phyloP scores from a whole-genome alignment of 108 stramenopile species.

The Pseudonitzschia multiseries region DNA sequence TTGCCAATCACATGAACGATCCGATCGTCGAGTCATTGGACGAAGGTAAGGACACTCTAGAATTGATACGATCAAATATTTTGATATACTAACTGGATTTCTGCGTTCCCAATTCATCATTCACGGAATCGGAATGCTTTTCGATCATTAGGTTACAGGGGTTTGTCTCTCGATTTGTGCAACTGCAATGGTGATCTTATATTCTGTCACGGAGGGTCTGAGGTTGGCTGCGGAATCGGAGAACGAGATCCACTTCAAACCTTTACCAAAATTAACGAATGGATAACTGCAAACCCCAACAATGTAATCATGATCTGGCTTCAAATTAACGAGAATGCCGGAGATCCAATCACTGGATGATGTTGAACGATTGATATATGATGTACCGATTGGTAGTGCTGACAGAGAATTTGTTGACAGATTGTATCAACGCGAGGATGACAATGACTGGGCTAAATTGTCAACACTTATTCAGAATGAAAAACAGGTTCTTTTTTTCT shows the following conservation, averaged over 20 bases:
- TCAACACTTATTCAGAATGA: conserved; percentile 44
- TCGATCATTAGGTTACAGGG: conserved; percentile 50
- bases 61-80: background rate
- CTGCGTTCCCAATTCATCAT: too few species aligned
- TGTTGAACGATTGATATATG: conserved; percentile 21
- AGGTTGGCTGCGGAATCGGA: conserved; percentile 51
- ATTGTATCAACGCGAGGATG: conserved; percentile 19
- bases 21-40: conserved; percentile 31
- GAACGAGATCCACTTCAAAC: conserved; percentile 45
- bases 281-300: conserved; percentile 47
- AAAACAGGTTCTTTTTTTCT: conserved; percentile 63
- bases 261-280: conserved; percentile 45
- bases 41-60: conserved; percentile 6
- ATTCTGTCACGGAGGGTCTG: conserved; percentile 47
- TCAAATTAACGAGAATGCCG: conserved; percentile 49
- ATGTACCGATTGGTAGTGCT: conserved; percentile 6
- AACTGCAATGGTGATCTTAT: conserved; percentile 49
- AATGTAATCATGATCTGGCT: conserved; percentile 58
- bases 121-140: too few species aligned
- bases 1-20: conserved; percentile 50
- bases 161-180: conserved; percentile 59
- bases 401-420: conserved; percentile 6
- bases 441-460: conserved; percentile 59
- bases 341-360: conserved; percentile 18
- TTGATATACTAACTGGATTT: background rate